Evolutionary conservation across 352 stramenopile genomes (phyloP).

Genomic region (Phytophthora macrochlamydospora): DNA sequence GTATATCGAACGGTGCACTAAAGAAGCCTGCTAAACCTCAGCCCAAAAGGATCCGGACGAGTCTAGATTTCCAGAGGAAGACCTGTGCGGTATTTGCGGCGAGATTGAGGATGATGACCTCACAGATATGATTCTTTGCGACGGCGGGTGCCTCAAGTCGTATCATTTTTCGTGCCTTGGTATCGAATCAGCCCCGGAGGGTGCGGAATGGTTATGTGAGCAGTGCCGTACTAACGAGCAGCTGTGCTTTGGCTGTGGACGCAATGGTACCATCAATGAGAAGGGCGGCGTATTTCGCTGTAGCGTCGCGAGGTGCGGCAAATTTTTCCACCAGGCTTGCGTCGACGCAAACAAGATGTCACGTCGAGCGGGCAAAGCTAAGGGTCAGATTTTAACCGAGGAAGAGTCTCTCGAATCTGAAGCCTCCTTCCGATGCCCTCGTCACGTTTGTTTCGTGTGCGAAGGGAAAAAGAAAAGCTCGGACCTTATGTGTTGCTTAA

Average conservation of each 20-base stretch:
- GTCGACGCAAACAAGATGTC: slow-evolving; percentile 69
- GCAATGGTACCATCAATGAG: slow-evolving; percentile 88
- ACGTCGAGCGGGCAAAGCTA: slow-evolving; percentile 46
- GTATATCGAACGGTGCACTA: slow-evolving; percentile 41
- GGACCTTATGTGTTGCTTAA: slow-evolving; percentile 91
- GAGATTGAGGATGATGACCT: slow-evolving; percentile 85
- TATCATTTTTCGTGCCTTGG: slow-evolving; percentile 94
- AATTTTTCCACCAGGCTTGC: slow-evolving; percentile 88
- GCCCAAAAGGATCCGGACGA: slow-evolving; percentile 39
- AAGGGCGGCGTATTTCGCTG: slow-evolving; percentile 86
- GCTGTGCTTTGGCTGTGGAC: slow-evolving; percentile 87
- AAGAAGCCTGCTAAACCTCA: slow-evolving; percentile 23
- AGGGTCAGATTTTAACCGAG: slow-evolving; percentile 34
- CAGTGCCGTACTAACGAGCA: slow-evolving; percentile 91
- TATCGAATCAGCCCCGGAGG: slow-evolving; percentile 67
- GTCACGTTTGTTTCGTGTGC: slow-evolving; percentile 83
- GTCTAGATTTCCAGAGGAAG: slow-evolving; percentile 72
- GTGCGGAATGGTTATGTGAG: slow-evolving; percentile 90
- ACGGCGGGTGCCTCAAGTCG: slow-evolving; percentile 91
- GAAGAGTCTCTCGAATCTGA: slow-evolving; percentile 70
- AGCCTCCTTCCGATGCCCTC: slow-evolving; percentile 88
- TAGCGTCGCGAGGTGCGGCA: slow-evolving; percentile 65
- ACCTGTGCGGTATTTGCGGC: slow-evolving; percentile 76
- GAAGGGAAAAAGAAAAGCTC: slow-evolving; percentile 74
- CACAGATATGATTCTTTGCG: slow-evolving; percentile 90